These are phyloP conservation scores for Chlamydomonas applanata DNA, from an alignment of 139 green algal genomes.

Conservation along the genomic window DNA sequence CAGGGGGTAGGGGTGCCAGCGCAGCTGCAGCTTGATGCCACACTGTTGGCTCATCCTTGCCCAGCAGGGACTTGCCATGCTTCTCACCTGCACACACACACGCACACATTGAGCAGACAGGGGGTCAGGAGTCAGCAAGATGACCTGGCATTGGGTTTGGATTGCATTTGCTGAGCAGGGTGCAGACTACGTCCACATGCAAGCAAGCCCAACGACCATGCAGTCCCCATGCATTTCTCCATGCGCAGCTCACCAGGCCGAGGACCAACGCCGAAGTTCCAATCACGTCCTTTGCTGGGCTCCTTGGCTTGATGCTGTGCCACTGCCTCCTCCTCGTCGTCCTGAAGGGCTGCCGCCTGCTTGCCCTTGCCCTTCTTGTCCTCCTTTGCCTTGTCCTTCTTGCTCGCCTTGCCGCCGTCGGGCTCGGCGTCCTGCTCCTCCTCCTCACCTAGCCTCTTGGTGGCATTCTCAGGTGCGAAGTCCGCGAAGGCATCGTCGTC, in stretches of 20 bases:
- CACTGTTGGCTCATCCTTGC: slow-evolving; percentile 50
- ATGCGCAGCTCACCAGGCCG: slow-evolving; percentile 45
- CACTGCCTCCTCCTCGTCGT: not conserved
- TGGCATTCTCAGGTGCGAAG: slow-evolving; percentile 63
- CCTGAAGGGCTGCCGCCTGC: not conserved
- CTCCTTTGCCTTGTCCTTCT: slow-evolving; percentile 14
- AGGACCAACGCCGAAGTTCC: slow-evolving; percentile 58
- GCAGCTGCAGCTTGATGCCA: slow-evolving; percentile 61
- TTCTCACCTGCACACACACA: slow-evolving; percentile 31
- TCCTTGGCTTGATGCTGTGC: not conserved
- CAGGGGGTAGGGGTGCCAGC: slow-evolving; percentile 29
- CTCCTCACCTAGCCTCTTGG: not conserved
- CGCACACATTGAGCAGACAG: not conserved
- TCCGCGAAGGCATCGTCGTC: slow-evolving; percentile 64
- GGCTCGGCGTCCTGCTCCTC: slow-evolving; percentile 10
- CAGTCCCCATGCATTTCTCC: not conserved
- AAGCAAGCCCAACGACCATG: not conserved
- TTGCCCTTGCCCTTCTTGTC: slow-evolving; percentile 19
- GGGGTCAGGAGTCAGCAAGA: too few relatives aligned
- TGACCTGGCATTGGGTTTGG: too few relatives aligned
- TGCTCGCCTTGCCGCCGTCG: slow-evolving; percentile 8
- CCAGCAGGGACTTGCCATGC: slow-evolving; percentile 52
- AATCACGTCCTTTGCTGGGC: slow-evolving; percentile 33
- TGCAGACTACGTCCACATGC: too few relatives aligned
- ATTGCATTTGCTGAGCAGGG: too few relatives aligned